A percentile compares a stretch with the other conserved stretches of the same genome.
Conservation (phyloP, 495 filamentous ascomycete species). For the Penicillium argentinense region DNA sequence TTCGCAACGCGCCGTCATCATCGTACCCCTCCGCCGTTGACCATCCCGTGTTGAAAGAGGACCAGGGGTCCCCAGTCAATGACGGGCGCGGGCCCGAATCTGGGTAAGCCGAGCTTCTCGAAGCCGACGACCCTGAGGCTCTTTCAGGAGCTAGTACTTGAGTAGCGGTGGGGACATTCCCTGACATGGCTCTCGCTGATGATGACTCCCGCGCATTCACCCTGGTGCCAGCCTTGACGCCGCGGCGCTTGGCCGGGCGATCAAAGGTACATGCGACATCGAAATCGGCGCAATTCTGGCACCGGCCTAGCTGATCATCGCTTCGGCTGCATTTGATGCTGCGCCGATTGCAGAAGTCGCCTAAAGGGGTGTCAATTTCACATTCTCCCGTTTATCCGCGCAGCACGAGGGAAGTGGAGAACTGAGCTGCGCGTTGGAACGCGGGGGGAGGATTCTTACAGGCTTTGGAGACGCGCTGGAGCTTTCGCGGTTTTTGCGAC, state of each 20-base stretch:
- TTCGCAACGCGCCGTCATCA: slow-evolving; percentile 25
- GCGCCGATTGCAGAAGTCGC: slow-evolving; percentile 36
- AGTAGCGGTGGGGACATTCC: slow-evolving; percentile 1
- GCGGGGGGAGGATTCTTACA: slow-evolving; percentile 18
- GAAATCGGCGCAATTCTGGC: slow-evolving; percentile 58
- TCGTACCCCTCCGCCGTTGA: slow-evolving; percentile 23
- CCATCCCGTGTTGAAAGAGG: slow-evolving; percentile 21
- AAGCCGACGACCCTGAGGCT: slow-evolving; percentile 18
- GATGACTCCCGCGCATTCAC: slow-evolving; percentile 10
- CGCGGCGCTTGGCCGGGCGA: slow-evolving; percentile 67
- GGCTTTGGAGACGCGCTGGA: slow-evolving; percentile 34
- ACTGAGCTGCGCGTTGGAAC: slow-evolving; percentile 2
- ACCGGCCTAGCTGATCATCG: slow-evolving; percentile 25
- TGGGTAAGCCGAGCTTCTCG: slow-evolving; percentile 19
- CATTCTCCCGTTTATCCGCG: slow-evolving; percentile 5
- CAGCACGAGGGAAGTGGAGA: slow-evolving; percentile 14
- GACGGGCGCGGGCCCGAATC: slow-evolving; percentile 16
- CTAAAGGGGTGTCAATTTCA: slow-evolving; percentile 14
- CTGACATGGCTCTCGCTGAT: slow-evolving; percentile 1
- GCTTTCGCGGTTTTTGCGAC: slow-evolving; percentile 35
- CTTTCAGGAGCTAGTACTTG: slow-evolving; percentile 8
- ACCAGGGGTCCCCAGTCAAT: slow-evolving; percentile 24
- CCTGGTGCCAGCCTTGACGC: slow-evolving; percentile 36
- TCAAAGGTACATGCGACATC: slow-evolving; percentile 74
- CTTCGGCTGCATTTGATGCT: slow-evolving; percentile 30